Evolutionary conservation across 1,284 basidiomycete species (phyloP).

Genomic region (Cystobasidium pallidum): DNA sequence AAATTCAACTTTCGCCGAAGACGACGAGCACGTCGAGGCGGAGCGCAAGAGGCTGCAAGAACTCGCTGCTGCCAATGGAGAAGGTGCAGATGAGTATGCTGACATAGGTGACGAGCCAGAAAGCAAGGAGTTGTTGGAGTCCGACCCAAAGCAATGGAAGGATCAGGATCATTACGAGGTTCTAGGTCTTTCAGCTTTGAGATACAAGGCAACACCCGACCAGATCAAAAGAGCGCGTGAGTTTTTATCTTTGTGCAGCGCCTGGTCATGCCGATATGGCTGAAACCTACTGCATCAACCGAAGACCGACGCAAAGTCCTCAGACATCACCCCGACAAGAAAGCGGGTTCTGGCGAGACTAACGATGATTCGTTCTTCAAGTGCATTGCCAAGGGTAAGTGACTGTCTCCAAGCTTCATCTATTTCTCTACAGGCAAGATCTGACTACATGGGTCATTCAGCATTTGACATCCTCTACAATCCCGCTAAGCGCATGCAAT

Average conservation of each 20-base stretch:
- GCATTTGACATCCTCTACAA: slow-evolving; percentile 89
- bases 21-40: slow-evolving; percentile 69
- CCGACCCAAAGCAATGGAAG: slow-evolving; percentile 99
- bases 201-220: slow-evolving; percentile 83
- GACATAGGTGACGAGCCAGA: slow-evolving; percentile 93
- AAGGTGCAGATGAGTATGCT: slow-evolving; percentile 69
- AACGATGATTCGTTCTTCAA: slow-evolving; percentile 99
- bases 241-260: slow-evolving; percentile 55
- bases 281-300: slow-evolving; percentile 8
- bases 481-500: slow-evolving; percentile 85
- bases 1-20: slow-evolving; percentile 75
- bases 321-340: slow-evolving; percentile 99
- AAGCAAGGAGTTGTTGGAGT: slow-evolving; percentile 67
- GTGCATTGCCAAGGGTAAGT: slow-evolving; percentile 83
- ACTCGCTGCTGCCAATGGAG: slow-evolving; percentile 63
- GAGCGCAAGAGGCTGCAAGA: slow-evolving; percentile 51
- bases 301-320: slow-evolving; percentile 96
- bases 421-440: not conserved
- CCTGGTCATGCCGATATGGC: slow-evolving; percentile 36
- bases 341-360: slow-evolving; percentile 73
- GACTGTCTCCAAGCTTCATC: not conserved
- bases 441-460: not conserved
- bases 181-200: slow-evolving; percentile 85
- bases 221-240: slow-evolving; percentile 96
- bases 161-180: slow-evolving; percentile 99